Percentiles rank a stretch among this genome's conserved stretches.
Conservation (phyloP, 2,329 filamentous ascomycete genomes). For the Ophiostoma pallidulum region DNA sequence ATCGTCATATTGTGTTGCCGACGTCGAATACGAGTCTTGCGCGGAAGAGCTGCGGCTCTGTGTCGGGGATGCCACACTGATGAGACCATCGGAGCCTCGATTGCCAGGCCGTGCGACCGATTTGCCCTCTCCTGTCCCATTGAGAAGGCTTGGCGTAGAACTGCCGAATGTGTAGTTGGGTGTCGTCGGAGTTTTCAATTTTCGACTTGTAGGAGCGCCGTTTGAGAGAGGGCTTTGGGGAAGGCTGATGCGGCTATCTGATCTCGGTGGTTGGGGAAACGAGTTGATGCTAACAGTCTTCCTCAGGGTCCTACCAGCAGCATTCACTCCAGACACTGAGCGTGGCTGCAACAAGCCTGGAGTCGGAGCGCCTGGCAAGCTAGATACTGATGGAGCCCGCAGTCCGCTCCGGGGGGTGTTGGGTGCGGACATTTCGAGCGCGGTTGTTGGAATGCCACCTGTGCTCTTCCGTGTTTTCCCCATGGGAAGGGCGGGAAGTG, state of each 20-base stretch:
- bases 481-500: slow-evolving; percentile 65
- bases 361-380: slow-evolving; percentile 28
- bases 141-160: slow-evolving; percentile 63
- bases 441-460: slow-evolving; percentile 29
- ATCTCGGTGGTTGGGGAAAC: slow-evolving; percentile 81
- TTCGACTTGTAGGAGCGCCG: slow-evolving; percentile 41
- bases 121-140: slow-evolving; percentile 68
- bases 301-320: slow-evolving; percentile 60
- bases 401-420: slow-evolving; percentile 33
- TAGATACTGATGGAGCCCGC: slow-evolving; percentile 14
- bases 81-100: slow-evolving; percentile 63
- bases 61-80: slow-evolving; percentile 70
- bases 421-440: slow-evolving; percentile 48
- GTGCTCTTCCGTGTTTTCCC: slow-evolving; percentile 63
- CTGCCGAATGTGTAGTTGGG: slow-evolving; percentile 41
- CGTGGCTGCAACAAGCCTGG: slow-evolving; percentile 48
- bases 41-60: slow-evolving; percentile 88
- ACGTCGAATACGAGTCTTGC: slow-evolving; percentile 86
- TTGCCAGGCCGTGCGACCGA: slow-evolving; percentile 55
- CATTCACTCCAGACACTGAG: slow-evolving; percentile 45
- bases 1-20: slow-evolving; percentile 81
- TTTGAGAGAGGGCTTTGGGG: slow-evolving; percentile 52
- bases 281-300: slow-evolving; percentile 90
- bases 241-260: slow-evolving; percentile 49
- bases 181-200: slow-evolving; percentile 47